These are phyloP conservation scores for Eucalyptus coolabah DNA, from an alignment of 345 rosid species.

Conservation along the genomic window DNA sequence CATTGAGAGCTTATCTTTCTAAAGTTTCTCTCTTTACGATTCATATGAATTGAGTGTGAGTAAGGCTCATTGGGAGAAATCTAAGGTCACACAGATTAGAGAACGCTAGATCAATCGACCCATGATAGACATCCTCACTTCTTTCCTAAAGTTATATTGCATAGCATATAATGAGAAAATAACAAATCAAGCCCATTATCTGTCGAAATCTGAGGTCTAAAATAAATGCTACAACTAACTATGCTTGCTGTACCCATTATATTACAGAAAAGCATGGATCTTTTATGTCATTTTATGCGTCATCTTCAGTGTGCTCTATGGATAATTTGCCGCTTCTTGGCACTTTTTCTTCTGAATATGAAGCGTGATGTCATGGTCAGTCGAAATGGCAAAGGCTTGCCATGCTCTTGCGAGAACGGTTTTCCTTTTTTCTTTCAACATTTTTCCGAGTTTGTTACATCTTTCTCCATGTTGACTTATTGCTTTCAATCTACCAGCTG, in stretches of 20 bases:
- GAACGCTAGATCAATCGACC: no score
- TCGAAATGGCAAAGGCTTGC: conserved; percentile 92
- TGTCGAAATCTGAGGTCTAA: neutral
- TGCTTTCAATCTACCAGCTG: conserved; percentile 24
- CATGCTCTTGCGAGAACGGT: conserved; percentile 81
- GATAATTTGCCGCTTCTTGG: conserved; percentile 59
- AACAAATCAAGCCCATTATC: neutral
- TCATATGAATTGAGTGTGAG: no score
- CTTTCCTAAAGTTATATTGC: neutral
- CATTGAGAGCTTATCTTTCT: no score
- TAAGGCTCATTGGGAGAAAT: no score
- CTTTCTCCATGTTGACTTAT: neutral
- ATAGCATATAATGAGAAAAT: neutral
- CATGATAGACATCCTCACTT: neutral
- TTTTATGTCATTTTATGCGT: neutral
- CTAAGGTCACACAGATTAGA: no score
- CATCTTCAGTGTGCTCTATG: neutral
- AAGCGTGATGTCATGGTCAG: conserved; percentile 70
- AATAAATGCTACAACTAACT: neutral
- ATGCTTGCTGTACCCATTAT: neutral
- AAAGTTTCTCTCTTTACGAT: no score
- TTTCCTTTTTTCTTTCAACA: neutral
- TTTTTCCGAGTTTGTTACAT: neutral
- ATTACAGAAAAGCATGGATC: neutral
- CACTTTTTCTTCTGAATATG: conserved; percentile 67